Percentiles rank a stretch among this genome's conserved stretches.
Evolutionary conservation across 31 red algal genomes (phyloP).

Genomic region (Odonthalia washingtoniensis): DNA sequence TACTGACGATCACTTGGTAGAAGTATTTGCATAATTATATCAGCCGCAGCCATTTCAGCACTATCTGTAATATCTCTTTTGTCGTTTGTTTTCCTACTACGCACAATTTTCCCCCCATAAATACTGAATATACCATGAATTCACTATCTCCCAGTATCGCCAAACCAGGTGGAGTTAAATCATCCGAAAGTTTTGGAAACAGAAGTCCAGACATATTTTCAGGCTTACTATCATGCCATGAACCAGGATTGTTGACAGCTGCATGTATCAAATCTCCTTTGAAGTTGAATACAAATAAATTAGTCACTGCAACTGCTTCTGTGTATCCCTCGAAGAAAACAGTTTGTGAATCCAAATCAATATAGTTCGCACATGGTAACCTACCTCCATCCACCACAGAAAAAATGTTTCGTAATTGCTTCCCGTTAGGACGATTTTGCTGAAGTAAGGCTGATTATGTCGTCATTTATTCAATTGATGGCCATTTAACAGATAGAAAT

Average conservation of each 20-base stretch:
- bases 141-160: slow-evolving; percentile 22
- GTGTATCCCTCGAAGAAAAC: slow-evolving; percentile 27
- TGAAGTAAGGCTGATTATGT: not conserved
- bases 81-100: not conserved
- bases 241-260: slow-evolving; percentile 16
- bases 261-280: slow-evolving; percentile 40
- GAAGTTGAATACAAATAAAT: slow-evolving; percentile 40
- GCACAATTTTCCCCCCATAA: slow-evolving; percentile 4
- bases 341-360: slow-evolving; percentile 28
- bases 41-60: not conserved
- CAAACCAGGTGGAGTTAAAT: not conserved
- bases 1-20: slow-evolving; percentile 5
- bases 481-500: not conserved
- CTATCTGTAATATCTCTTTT: not conserved
- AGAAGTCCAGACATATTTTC: slow-evolving; percentile 7
- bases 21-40: slow-evolving; percentile 1
- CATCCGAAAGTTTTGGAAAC: not conserved
- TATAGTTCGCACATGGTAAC: not conserved
- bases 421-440: not conserved
- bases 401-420: not conserved
- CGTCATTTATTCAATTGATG: not conserved
- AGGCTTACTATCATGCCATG: slow-evolving; percentile 34
- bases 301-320: slow-evolving; percentile 25
- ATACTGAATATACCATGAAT: not conserved
- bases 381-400: slow-evolving; percentile 17